Percentiles rank a stretch among this genome's conserved stretches.
phyloP scores from a whole-genome alignment of 2,329 filamentous ascomycete genomes.

The Acephala macrosclerotiorum region DNA sequence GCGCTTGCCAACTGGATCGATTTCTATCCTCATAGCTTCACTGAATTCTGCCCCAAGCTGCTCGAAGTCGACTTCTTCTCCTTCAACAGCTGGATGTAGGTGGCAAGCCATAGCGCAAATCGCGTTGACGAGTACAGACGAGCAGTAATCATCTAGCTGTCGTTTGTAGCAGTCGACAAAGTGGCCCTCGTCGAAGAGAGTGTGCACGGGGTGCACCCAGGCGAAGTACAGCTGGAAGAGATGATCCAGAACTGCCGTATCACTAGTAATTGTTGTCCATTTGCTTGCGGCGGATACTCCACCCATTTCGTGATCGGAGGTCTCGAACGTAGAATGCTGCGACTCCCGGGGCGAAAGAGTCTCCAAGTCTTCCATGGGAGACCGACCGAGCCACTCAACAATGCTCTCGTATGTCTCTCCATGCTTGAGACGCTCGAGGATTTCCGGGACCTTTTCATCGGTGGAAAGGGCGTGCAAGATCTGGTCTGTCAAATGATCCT shows the following conservation, averaged over 20 bases:
- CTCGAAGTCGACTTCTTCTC: slow-evolving; percentile 38
- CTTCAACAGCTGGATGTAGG: slow-evolving; percentile 34
- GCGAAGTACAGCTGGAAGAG: slow-evolving; percentile 45
- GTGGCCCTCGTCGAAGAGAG: slow-evolving; percentile 42
- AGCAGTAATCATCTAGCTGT: slow-evolving; percentile 39
- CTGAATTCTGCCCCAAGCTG: slow-evolving; percentile 38
- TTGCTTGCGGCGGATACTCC: slow-evolving; percentile 19
- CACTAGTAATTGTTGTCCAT: slow-evolving; percentile 42
- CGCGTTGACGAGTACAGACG: slow-evolving; percentile 42
- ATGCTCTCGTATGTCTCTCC: slow-evolving; percentile 42
- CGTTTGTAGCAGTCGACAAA: slow-evolving; percentile 40
- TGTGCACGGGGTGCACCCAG: slow-evolving; percentile 47
- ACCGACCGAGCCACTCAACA: slow-evolving; percentile 40
- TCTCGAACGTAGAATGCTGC: slow-evolving; percentile 36
- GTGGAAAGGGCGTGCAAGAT: slow-evolving; percentile 41
- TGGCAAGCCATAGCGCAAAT: slow-evolving; percentile 46
- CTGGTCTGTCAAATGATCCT: slow-evolving; percentile 40
- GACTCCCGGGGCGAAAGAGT: slow-evolving; percentile 37
- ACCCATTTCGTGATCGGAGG: slow-evolving; percentile 39
- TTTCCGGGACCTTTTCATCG: slow-evolving; percentile 41
- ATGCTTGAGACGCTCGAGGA: slow-evolving; percentile 41
- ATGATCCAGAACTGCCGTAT: slow-evolving; percentile 40
- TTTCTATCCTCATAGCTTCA: slow-evolving; percentile 34
- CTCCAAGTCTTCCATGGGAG: slow-evolving; percentile 33
- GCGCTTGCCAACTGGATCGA: slow-evolving; percentile 36